Conservation (phyloP, 768 basidiomycete species). For the Ramaria sp. region DNA sequence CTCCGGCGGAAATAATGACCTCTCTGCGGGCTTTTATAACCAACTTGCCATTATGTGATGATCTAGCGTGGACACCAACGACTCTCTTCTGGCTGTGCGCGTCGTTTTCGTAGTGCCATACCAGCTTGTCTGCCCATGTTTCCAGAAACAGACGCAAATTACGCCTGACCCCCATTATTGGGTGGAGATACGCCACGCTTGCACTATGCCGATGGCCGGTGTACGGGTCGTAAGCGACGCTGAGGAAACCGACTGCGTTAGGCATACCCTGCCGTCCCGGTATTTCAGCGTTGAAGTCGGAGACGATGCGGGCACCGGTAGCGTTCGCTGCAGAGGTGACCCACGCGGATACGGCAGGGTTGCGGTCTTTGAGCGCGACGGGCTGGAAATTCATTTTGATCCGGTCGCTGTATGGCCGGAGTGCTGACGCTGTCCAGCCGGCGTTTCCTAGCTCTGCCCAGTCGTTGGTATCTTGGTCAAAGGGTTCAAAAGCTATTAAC, state of each 20-base stretch:
- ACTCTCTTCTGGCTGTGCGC: background rate
- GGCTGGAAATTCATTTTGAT: background rate
- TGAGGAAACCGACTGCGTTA: background rate
- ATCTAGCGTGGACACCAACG: background rate
- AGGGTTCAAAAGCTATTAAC: background rate
- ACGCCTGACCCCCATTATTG: background rate
- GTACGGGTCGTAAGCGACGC: background rate
- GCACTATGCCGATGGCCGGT: background rate
- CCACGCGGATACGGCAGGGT: background rate
- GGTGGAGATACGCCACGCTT: constrained; percentile 1
- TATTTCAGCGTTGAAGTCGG: background rate
- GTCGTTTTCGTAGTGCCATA: background rate
- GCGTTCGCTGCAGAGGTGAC: background rate
- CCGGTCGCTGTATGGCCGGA: background rate
- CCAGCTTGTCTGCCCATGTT: background rate
- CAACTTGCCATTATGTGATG: background rate
- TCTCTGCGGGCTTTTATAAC: background rate
- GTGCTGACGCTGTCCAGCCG: background rate
- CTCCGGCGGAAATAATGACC: constrained; percentile 2
- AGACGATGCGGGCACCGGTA: background rate
- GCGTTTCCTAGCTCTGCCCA: background rate
- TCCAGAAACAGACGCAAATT: background rate
- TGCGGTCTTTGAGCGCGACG: background rate
- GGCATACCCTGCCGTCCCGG: background rate
- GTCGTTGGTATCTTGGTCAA: background rate